Base-by-base conservation (phyloP, 192 early-diverging fungal species). In the Coemansia sp. region DNA sequence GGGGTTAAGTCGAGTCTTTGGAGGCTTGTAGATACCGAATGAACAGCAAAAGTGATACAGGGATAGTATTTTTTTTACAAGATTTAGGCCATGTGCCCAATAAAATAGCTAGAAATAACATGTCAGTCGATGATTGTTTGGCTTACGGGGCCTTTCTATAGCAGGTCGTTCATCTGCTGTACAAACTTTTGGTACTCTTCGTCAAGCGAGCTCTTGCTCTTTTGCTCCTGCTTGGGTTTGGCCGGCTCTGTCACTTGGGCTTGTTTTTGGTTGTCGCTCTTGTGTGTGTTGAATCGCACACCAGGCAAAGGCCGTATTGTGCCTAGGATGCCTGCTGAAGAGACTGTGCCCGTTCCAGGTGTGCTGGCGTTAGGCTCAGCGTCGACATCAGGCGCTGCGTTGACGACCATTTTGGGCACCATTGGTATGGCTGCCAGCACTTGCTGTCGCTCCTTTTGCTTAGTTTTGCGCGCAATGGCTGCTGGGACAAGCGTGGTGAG, bases 321-420 rank as follows among this genome's bases (percentile, higher is more conserved):
- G 18, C 45, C 69, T 31, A 69, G 65, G n/a, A 69, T 57, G 24
- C 39, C 33, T 0, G 35, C 10, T 43, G 37, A 56, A 63, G 57
- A 13, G 14, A 18, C 34, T 9, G 1, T 16, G 18, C 33, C 59
- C 36, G 33, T 31, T 16, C n/a, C 73, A 70, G 39, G 46, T 31
- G 39, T 11, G 56, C 16, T 14, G 36, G 8, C 40, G 46, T 5
- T 56, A 31, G 66, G 23, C 18, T 63, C 83, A 26, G 78, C 79
- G 42, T 79, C 89, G 14, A 90, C 76, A 36, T 88, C 86, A 11
- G 91, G 91, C 10, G 91, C 90, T 35, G 88, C 84, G 63, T 93
- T 88, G 18, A 93, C 84, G 37, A 80, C 73, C 65, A 87, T 84
- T 59, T 77, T 80, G 26, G 79, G 84, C 14, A 79, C 83, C 51